Evolutionary conservation across 2,329 filamentous ascomycete species (phyloP), one percentile per base, ranked within the genome.

Genomic region (Aspergillus fumigatus): DNA sequence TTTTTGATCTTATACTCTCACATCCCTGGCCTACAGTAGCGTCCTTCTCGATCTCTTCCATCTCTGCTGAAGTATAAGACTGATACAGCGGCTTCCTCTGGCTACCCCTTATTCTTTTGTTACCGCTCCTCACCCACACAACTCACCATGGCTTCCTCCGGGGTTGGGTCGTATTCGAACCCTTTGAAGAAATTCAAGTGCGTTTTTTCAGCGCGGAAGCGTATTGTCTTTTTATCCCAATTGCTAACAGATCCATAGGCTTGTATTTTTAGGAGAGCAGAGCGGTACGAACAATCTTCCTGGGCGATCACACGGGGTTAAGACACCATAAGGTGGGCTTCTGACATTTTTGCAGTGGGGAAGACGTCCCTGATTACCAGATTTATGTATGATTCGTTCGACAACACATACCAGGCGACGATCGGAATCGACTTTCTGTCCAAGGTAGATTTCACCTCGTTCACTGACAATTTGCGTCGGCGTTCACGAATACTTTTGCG

Each of bases 111-210:
- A 74, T 63, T 64, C 59, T 52, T 54, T 61, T 59, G 62, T 56
- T 62, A 65, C 53, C 57, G 49, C 40, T 50, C 50, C 55, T 56
- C 56, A 63, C 54, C 7, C 4, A 65, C 58, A 61, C 62, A 56
- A 59, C 50, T 72, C 76, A 84, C 73, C 74, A 96, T 96, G 92
- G 90, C 92, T 76, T 73, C 75, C 79, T 80, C 86, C 68, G 79
- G 78, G 58, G 87, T 87, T 71, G 90, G 89, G 76, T 90, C 90
- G 64, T 99, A 97, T 83, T 97, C 95, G 77, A 97, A 97, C 82
- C 94, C 94, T 70, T 82, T 99, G 80, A 99, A 99, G 89, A 99
- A 99, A 79, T 99, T 97, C 88, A 99, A 99, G 92, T 97, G 82
- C 58, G 78, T 65, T 29, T 26, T 26, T 41, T 23, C 47, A 43